Base-by-base conservation (phyloP, 2,329 filamentous ascomycete genomes). In the Teratosphaeria viscida region DNA sequence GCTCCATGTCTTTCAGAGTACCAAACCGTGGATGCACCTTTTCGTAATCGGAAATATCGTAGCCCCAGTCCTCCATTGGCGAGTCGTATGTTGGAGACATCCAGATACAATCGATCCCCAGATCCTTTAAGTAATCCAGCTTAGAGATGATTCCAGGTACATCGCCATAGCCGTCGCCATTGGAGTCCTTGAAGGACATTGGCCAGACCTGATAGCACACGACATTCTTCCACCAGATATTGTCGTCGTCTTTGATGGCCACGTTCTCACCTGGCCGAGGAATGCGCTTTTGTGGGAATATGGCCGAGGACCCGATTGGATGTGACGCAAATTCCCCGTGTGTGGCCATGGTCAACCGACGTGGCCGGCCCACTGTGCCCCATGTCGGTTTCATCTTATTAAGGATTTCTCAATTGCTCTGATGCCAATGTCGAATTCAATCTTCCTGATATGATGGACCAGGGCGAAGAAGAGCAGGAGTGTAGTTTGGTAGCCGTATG, bases 51-150 rank as follows among this genome's bases (percentile, higher is more conserved):
- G 69, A 64, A 32, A 80, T 79, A 55, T 81, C 79, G 60, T 81
- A 81, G 16, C 79, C 79, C 77, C 80, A 80, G 57, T 81, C 79
- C 6, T 78, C 74, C 65, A 81, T 79, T 4, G 79, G 78, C 14
- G 77, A 79, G 57, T 79, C 79, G 69, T 78, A 81, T 7, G 79
- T 76, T 2, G 86, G 87, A 55, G 80, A 87, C 0, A 86, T 72
- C 86, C 86, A 89, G 55, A 89, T 76, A 3, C 84, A 78, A 65
- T 88, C 81, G 7, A 86, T 75, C 0, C 85, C 85, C 0, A 88
- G 75, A 2, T 81, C 75, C 55, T 81, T 76, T 55, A 88, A 75
- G 67, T 88, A 85, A 68, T 86, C 83, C 1, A 88, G 73, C 67
- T 82, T 81, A 37, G 78, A 78, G 10, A 80, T 79, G 59, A 87